Evolutionary conservation across 306 rosid species (phyloP).

Genomic region (Rubus parviflorus): DNA sequence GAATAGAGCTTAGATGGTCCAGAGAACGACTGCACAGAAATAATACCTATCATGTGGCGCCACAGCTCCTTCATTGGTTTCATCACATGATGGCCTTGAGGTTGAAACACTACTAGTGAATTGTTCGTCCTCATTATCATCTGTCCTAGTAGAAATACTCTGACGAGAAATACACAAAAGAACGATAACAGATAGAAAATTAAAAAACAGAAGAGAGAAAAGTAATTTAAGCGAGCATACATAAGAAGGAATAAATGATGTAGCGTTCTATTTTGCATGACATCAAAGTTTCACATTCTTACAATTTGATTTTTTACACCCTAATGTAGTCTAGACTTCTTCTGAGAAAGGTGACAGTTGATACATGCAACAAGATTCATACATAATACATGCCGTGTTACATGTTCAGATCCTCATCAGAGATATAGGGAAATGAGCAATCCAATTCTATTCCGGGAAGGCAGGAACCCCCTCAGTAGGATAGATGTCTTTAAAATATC

Average conservation of each 20-base stretch:
- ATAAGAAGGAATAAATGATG: neutral
- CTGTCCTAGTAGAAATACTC: constrained; percentile 39
- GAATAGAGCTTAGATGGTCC: neutral
- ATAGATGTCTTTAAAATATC: neutral
- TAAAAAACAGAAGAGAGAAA: constrained; percentile 1
- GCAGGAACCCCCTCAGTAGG: neutral
- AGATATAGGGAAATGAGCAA: neutral
- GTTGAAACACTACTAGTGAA: constrained; percentile 34
- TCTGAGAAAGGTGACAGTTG: neutral
- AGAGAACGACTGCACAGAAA: neutral
- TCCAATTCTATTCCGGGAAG: neutral
- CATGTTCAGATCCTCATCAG: neutral
- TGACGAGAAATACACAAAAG: constrained; percentile 20
- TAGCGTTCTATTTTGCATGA: neutral
- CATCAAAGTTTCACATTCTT: neutral
- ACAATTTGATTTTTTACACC: neutral
- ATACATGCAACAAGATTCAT: neutral
- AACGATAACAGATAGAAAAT: neutral
- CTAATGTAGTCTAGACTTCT: neutral
- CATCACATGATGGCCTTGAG: constrained; percentile 30
- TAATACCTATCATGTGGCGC: constrained; percentile 49
- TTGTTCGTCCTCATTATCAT: constrained; percentile 37
- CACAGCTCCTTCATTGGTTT: constrained; percentile 37
- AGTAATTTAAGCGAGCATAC: neutral
- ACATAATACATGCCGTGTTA: neutral